Conservation (phyloP, 1,139 yeast species). For the Lodderomyces parapsilosis region DNA sequence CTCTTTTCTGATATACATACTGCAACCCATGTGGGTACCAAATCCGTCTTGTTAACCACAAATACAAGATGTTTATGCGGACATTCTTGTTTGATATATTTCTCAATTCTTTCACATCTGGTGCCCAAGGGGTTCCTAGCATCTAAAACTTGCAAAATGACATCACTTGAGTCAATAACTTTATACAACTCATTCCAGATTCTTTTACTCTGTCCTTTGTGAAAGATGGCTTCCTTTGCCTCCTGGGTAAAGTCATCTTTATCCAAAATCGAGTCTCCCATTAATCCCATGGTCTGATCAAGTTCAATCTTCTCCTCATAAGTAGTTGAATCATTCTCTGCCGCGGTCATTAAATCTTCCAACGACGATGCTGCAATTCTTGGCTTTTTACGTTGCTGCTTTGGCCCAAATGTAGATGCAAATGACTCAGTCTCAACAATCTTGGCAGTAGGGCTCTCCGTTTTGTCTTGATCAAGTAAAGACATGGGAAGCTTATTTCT, state of each 20-base stretch:
- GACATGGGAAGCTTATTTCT: slow-evolving; percentile 97
- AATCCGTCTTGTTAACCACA: slow-evolving; percentile 94
- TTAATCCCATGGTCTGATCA: slow-evolving; percentile 71
- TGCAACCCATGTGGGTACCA: slow-evolving; percentile 99
- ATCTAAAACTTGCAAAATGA: slow-evolving; percentile 91
- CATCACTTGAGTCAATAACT: slow-evolving; percentile 95
- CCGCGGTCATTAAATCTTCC: slow-evolving; percentile 71
- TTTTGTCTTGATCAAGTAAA: slow-evolving; percentile 71
- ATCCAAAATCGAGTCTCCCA: slow-evolving; percentile 67
- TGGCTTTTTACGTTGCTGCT: slow-evolving; percentile 91
- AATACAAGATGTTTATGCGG: slow-evolving; percentile 95
- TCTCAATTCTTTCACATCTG: slow-evolving; percentile 89
- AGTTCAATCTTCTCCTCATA: slow-evolving; percentile 77
- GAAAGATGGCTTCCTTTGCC: slow-evolving; percentile 93
- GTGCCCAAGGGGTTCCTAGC: slow-evolving; percentile 98
- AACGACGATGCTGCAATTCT: slow-evolving; percentile 71
- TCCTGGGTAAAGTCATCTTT: slow-evolving; percentile 83
- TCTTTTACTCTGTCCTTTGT: slow-evolving; percentile 96
- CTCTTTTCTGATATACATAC: slow-evolving; percentile 57
- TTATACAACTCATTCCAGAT: slow-evolving; percentile 98
- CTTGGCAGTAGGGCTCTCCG: slow-evolving; percentile 73
- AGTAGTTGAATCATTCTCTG: slow-evolving; percentile 57
- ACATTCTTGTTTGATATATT: slow-evolving; percentile 88
- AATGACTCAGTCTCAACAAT: slow-evolving; percentile 88
- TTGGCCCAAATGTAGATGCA: slow-evolving; percentile 86